Percentiles rank a stretch among this genome's conserved stretches.
Conservation (phyloP, 352 stramenopile species). For the Phytophthora syringae region DNA sequence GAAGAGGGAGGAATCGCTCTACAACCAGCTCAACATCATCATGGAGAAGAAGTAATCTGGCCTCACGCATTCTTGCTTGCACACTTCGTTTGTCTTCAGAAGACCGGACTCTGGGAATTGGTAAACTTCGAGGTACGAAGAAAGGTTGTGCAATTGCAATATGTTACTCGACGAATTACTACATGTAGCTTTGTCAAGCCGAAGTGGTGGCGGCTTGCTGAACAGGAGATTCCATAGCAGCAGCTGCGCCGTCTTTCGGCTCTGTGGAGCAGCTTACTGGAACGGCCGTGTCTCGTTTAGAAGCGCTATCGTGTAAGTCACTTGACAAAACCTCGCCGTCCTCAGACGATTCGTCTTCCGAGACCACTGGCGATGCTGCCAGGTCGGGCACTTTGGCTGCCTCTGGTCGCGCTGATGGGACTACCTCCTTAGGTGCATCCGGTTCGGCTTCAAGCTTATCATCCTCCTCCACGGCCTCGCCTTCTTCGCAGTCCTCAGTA, state of each 20-base stretch:
- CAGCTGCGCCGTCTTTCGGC: constrained; percentile 7
- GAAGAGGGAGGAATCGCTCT: constrained; percentile 84
- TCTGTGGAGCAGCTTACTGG: constrained; percentile 17
- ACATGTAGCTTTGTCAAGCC: constrained; percentile 26
- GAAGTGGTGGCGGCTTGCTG: constrained; percentile 32
- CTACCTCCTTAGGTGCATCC: constrained; percentile 8
- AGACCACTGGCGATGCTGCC: constrained; percentile 27
- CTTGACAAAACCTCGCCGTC: constrained; percentile 16
- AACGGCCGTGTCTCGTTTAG: constrained; percentile 4
- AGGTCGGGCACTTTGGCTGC: not conserved
- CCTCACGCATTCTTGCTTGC: not conserved
- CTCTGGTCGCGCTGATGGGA: constrained; percentile 11
- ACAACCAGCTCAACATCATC: constrained; percentile 89
- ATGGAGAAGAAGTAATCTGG: not conserved
- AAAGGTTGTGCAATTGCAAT: constrained; percentile 15
- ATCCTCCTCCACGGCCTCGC: not conserved
- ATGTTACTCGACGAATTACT: constrained; percentile 31
- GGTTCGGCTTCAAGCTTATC: not conserved
- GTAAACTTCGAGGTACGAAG: not conserved
- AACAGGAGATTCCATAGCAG: constrained; percentile 24
- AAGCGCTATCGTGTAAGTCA: constrained; percentile 1
- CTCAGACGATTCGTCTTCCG: constrained; percentile 27
- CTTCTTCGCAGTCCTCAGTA: constrained; percentile 20
- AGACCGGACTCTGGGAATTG: too few relatives aligned
- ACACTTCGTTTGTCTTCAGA: too few relatives aligned